Evolutionary conservation across 2,329 filamentous ascomycete genomes (phyloP).

Genomic region (Xylaria sp.): DNA sequence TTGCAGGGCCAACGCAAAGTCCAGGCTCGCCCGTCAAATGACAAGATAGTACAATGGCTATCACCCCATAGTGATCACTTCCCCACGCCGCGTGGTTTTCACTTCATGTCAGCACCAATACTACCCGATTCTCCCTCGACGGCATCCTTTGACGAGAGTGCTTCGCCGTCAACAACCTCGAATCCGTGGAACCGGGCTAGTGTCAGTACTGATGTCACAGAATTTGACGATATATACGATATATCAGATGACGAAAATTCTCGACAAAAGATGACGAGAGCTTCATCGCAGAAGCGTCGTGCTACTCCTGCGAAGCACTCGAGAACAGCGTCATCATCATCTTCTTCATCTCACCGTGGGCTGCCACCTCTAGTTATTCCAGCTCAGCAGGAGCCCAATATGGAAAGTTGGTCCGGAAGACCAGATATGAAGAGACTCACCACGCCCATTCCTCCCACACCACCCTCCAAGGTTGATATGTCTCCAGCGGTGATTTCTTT

Average conservation of each 20-base stretch:
- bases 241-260: slow-evolving; percentile 80
- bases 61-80: slow-evolving; percentile 73
- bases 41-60: slow-evolving; percentile 68
- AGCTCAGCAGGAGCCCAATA: slow-evolving; percentile 49
- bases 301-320: slow-evolving; percentile 56
- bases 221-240: slow-evolving; percentile 90
- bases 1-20: slow-evolving; percentile 44
- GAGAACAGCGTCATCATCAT: slow-evolving; percentile 52
- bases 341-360: slow-evolving; percentile 51
- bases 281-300: slow-evolving; percentile 52
- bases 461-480: slow-evolving; percentile 76
- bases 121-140: slow-evolving; percentile 71
- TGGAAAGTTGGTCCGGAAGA: slow-evolving; percentile 59
- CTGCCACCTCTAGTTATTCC: slow-evolving; percentile 67
- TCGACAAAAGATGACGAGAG: slow-evolving; percentile 58
- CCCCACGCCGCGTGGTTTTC: slow-evolving; percentile 75
- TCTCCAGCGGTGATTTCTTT: slow-evolving; percentile 79
- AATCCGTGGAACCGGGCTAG: slow-evolving; percentile 73
- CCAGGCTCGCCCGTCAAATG: slow-evolving; percentile 52
- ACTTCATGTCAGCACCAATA: slow-evolving; percentile 72
- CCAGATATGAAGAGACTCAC: slow-evolving; percentile 60
- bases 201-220: slow-evolving; percentile 72
- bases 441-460: slow-evolving; percentile 71
- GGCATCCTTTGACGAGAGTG: slow-evolving; percentile 61
- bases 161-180: slow-evolving; percentile 63